Evolutionary conservation across 2,329 filamentous ascomycete genomes (phyloP).

Genomic region (Ophiostoma novo-ulmi): DNA sequence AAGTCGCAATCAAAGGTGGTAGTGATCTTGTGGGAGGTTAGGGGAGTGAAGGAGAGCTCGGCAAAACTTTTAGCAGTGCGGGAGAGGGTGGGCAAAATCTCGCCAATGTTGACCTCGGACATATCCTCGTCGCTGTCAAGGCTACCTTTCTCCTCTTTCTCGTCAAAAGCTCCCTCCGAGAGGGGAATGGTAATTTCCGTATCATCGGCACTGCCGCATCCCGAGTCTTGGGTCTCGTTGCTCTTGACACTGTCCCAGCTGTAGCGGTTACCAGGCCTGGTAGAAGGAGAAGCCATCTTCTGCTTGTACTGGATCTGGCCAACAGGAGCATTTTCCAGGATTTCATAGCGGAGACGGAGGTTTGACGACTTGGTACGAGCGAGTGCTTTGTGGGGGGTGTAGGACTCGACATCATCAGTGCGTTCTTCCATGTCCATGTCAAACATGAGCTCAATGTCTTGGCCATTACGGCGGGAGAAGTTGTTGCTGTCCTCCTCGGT

Average conservation of each 20-base stretch:
- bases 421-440: not conserved
- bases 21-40: not conserved
- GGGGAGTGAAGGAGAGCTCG: not conserved
- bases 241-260: not conserved
- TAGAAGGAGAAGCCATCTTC: not conserved
- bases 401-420: not conserved
- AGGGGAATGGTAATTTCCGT: not conserved
- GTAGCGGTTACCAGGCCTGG: not conserved
- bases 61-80: not conserved
- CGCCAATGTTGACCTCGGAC: not conserved
- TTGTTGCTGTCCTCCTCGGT: not conserved
- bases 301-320: not conserved
- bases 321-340: not conserved
- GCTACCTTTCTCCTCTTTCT: not conserved
- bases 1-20: not conserved
- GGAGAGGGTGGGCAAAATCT: not conserved
- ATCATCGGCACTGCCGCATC: not conserved
- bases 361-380: not conserved
- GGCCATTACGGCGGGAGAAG: not conserved
- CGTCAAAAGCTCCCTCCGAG: not conserved
- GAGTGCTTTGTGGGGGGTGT: not conserved
- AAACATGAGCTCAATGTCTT: not conserved
- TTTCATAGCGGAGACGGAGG: not conserved
- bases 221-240: not conserved
- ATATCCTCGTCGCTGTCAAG: slow-evolving; percentile 1